Base-by-base conservation (phyloP, 1,284 basidiomycete genomes). In the Cryptococcus deneoformans region DNA sequence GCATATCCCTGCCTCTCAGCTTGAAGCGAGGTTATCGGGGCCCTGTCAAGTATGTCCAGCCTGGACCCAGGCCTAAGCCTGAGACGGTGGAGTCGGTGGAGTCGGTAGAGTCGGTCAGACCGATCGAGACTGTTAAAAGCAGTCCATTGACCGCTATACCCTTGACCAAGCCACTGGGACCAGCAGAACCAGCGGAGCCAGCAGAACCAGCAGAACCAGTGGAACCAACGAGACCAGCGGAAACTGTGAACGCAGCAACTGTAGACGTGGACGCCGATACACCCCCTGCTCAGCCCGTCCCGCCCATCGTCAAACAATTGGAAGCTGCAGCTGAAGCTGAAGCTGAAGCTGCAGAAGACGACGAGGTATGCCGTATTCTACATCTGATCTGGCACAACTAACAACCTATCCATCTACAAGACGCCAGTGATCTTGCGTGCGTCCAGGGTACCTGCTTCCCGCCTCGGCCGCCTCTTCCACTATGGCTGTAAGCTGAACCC, bases 391-490 rank as follows among this genome's bases (percentile, higher is more conserved):
- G n/a, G 14, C 11, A 6, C 8, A 14, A 16, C 40, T 39, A 37
- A 60, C 35, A 46, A n/a, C 29, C 29, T 29, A 29, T 29, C 38
- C 20, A 37, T 20, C 20, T 20, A 20, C 20, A 60, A 73, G 65
- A 50, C 61, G 10, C 71, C 67, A 4, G 67, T 76, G 16, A 52
- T 70, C 9, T 60, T 78, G 9, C 68, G 77, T 29, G 70, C 77
- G 1, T 74, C 72, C 12, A 75, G 67, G 48, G 92, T 96, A 0
- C 93, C 93, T 7, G 89, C 90, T 0, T 94, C 92, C 0, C 84
- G 88, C 6, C 82, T 96, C 20, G 92, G 90, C 1, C 83, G 93
- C 14, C 71, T 96, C 10, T 89, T 96, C 64, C 93, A 97, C 69
- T 96, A 97, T 61, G 93, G 93, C 69, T 90, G 92, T 88, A 68